Base-by-base conservation (phyloP, 768 basidiomycete genomes). In the Glaciozyma martinii region DNA sequence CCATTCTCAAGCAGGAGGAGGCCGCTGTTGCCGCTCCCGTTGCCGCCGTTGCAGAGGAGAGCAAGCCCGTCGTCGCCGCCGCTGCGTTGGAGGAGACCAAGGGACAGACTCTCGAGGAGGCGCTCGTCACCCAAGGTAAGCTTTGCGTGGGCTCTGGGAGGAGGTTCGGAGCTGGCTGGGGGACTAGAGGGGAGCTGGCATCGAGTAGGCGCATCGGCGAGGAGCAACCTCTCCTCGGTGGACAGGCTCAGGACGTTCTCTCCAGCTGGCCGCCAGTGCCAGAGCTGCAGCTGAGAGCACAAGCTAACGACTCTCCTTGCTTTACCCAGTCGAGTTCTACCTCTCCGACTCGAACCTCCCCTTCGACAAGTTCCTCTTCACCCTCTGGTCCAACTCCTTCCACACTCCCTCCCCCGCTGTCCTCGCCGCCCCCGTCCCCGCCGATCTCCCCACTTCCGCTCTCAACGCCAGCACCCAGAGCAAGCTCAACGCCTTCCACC, bases 271-370 rank as follows among this genome's bases (percentile, higher is more conserved):
- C 10, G 12, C 37, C 15, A 2, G 10, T 40, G 46, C 19, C 46
- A 21, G 46, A 7, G 6, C 30, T 30, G 18, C 25, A 5, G 6
- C 25, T 1, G 12, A 37, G 10, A 19, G 47, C 7, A 18, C n/a
- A 3, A 12, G 3, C 19, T 13, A 30, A 50, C 43, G 25, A 42
- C 25, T 25, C 1, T 44, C 29, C 25, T 40, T 27, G 7, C 21
- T 3, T 27, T 30, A 15, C 56, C 16, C 66, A 95, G 93, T 95
- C 73, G 89, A 93, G 76, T 97, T 95, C 77, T 95, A 97, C 80
- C 92, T 98, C 78, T 88, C 88, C 59, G 91, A 94, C 77, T 83
- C 90, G n/a, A 95, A 97, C 77, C 82, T 98, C 60, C 93, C 40
- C 21, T 71, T 71, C 43, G 70, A 71, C 70, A 71, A 71, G 56